Base-by-base conservation (phyloP, 2,329 filamentous ascomycete genomes). In the Cytospora piceae region DNA sequence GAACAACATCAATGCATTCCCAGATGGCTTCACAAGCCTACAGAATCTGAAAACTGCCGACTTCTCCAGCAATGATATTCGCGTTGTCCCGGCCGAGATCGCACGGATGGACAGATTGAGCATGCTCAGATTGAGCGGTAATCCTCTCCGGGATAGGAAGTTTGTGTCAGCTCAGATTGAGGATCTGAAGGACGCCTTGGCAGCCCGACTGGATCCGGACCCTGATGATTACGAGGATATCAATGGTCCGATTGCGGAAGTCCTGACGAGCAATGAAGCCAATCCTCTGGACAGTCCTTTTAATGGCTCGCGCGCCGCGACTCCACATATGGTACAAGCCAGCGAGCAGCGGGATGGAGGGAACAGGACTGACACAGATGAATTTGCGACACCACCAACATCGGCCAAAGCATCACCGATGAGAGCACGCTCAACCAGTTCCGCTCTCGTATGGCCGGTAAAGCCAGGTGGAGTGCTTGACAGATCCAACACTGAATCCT, bases 91-190 rank as follows among this genome's bases (percentile, higher is more conserved):
- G 34, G 84, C 92, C 0, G 88, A 88, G 69, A 86, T 98, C 65
- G 90, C 90, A 6, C 80, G 86, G 31, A 97, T 98, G 93, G 87
- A 92, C 7, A 88, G 79, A 54, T 79, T 99, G 12, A 84, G 87
- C 24, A 89, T 89, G 74, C 84, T 98, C 52, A 87, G 89, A 5
- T 81, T 99, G 37, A 89, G 88, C 53, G 93, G 93, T n/a, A 99
- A 99, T 72, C 95, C 95, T 0, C 80, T 99, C 17, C 85, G 91
- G 17, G 93, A 97, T 74, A 93, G 91, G 74, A 97, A 93, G 74
- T 93, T 95, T 70, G 81, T 94, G 17, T 90, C 87, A 0, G 91
- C 96, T 79, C 85, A 85, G 27, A 93, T 91, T 0, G 90, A 93
- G 17, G 91, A 95, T 62, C 80, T 98, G 68, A 97, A 96, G 77